Evolutionary conservation across 1,284 basidiomycete genomes (phyloP).

Genomic region (Ustilago curta): DNA sequence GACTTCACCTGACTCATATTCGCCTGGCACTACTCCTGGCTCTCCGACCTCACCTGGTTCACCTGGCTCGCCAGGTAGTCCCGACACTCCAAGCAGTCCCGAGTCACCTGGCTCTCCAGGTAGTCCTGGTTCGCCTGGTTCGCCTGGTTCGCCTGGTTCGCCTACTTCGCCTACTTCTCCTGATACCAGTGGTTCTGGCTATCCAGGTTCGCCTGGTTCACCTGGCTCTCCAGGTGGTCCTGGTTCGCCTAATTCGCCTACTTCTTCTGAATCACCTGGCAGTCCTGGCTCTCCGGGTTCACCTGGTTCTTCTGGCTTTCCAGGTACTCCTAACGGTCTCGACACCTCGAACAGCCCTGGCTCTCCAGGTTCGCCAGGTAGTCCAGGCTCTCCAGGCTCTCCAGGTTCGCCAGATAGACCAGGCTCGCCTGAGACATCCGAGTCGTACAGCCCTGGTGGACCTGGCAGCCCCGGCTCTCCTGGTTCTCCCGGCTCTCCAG

Average conservation of each 20-base stretch:
- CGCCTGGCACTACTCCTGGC: not conserved
- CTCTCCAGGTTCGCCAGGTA: not conserved
- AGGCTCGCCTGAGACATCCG: too few relatives aligned
- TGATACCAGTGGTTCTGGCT: not conserved
- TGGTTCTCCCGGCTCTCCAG: too few relatives aligned
- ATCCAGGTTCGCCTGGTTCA: not conserved
- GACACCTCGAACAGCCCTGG: not conserved
- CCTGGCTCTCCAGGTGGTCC: not conserved
- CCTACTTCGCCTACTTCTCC: not conserved
- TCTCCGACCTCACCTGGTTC: not conserved
- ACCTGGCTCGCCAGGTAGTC: not conserved
- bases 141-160: not conserved
- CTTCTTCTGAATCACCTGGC: not conserved
- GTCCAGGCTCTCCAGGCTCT: not conserved
- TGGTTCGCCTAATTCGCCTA: not conserved
- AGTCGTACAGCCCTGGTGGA: too few relatives aligned
- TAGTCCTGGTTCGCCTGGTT: not conserved
- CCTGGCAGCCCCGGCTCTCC: too few relatives aligned
- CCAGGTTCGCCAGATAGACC: not conserved
- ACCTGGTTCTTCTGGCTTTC: not conserved
- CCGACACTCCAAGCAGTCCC: not conserved
- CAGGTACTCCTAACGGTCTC: not conserved
- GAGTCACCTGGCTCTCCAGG: too few relatives aligned
- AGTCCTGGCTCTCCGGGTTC: constrained; percentile 1
- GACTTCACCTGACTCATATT: not conserved